Evolutionary conservation across 2,329 filamentous ascomycete species (phyloP), one percentile per base, ranked within the genome.

Genomic region (Pseudogymnoascus sp.): DNA sequence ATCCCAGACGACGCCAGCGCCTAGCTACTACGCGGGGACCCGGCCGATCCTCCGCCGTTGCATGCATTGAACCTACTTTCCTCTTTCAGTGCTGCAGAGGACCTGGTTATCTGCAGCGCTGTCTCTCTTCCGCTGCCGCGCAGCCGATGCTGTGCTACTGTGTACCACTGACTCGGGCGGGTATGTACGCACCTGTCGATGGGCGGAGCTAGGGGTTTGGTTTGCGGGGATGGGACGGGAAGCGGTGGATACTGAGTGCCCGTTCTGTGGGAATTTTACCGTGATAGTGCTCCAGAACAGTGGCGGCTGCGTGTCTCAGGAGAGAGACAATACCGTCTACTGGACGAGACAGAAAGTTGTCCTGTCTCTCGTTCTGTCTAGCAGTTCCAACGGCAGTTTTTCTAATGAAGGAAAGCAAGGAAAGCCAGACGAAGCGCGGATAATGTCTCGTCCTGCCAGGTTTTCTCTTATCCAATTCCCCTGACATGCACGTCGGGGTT

Each of bases 171-270:
- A 48, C 39, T 48, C 39, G 39, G 39, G 21, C 39, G 39, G 39
- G 39, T 48, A 45, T 26, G 39, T 48, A 9, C 23, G 21, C 21
- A 48, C 39, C 39, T 48, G 39, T 48, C 21, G 21, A 48, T 26
- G 39, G 39, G 21, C 39, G 39, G 39, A 48, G 39, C 39, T 48
- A 48, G 39, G 39, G 39, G 39, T 48, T 48, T 48, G 21, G 39
- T 9, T 13, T 48, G 21, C 13, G 21, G 39, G 39, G 39, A 48
- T 4, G 6, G 21, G 39, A 28, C 39, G 39, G 39, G 39, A 45
- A 45, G 39, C 5, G 21, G 39, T 26, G 39, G 39, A 8, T 45
- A 26, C 21, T 7, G 39, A 45, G 23, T 26, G 10, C 39, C n/a
- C 21, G 19, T 26, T 26, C 13, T n/a, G 19, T 41, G 38, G 38